Evolutionary conservation across 2,329 filamentous ascomycete genomes (phyloP).

Genomic region (Ascochyta lentis): DNA sequence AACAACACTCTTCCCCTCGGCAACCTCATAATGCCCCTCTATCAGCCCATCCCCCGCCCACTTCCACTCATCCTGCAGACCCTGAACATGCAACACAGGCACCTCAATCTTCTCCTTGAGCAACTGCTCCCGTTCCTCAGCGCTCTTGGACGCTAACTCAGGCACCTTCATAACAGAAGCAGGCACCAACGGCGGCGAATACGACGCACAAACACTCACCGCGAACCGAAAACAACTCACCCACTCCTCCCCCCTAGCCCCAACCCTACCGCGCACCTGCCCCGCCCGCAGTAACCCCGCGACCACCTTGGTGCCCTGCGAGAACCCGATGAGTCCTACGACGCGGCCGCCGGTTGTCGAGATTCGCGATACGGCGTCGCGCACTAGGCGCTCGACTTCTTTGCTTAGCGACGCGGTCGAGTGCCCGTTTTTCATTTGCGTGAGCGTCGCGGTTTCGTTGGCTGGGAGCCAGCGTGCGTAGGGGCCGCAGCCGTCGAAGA

Average conservation of each 20-base stretch:
- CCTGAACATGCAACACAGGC: constrained; percentile 45
- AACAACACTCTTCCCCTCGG: constrained; percentile 31
- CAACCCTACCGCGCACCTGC: constrained; percentile 26
- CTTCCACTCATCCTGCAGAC: constrained; percentile 43
- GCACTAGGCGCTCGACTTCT: constrained; percentile 33
- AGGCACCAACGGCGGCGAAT: constrained; percentile 41
- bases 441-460: constrained; percentile 23
- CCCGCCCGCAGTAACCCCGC: constrained; percentile 38
- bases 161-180: constrained; percentile 13
- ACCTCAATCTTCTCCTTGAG: constrained; percentile 27
- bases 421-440: constrained; percentile 24
- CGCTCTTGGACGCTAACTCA: background rate
- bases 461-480: constrained; percentile 43
- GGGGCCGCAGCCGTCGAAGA: constrained; percentile 49
- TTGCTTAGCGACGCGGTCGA: constrained; percentile 20
- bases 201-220: constrained; percentile 35
- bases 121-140: constrained; percentile 18
- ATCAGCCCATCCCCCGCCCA: constrained; percentile 43
- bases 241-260: constrained; percentile 18
- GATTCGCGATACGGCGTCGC: constrained; percentile 22
- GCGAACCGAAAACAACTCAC: constrained; percentile 27
- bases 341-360: constrained; percentile 29
- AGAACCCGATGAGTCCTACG: constrained; percentile 42
- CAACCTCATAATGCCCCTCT: constrained; percentile 35
- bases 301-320: constrained; percentile 44